Base-by-base conservation (phyloP, 176 grass and related monocot genomes). In the Ensete ventricosum region DNA sequence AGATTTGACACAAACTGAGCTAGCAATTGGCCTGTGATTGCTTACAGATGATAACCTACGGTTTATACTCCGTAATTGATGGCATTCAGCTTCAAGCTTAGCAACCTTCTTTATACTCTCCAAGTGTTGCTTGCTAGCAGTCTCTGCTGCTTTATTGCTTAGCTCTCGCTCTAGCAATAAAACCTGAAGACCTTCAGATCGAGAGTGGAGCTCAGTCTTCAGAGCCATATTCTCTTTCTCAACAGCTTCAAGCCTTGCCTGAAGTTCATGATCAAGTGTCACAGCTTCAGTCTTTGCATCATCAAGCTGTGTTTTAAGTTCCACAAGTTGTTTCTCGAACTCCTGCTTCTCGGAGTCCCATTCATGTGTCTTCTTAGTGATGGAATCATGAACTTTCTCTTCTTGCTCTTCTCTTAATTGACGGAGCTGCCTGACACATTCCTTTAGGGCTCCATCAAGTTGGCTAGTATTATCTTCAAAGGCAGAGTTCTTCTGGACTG, bases 351-450 rank as follows among this genome's bases (percentile, higher is more conserved):
- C 70, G 57, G 66, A 83, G 70, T 89, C 84, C 29, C 80, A 80
- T 53, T 84, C 86, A 52, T 71, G 81, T 71, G 78, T 81, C 67
- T 87, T 94, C 55, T 79, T 84, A 48, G 77, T 77, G 72, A 87
- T 51, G 73, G 73, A 76, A 73, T 86, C 84, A 78, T 55, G 55
- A 27, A 91, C 85, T 78, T 94, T 98, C 62, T 93, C 86, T 51
- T 88, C 86, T 58, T 91, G 83, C 55, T 99, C 88, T 79, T 99
- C 88, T 7, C 88, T 87, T 23, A 81, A 86, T 52, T 95, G 96
- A 16, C 85, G 88, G 68, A 99, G 88, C 77, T 99, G 91, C 77
- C 91, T 87, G 74, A 99, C 91, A 43, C 96, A 99, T 91, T 89
- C 91, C 81, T 99, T 99, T 65, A 99, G 86, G 62, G 96, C 96